Evolutionary conservation across 805 yeast species (phyloP), one percentile per base, ranked within the genome.

Genomic region (Candida ortonii): DNA sequence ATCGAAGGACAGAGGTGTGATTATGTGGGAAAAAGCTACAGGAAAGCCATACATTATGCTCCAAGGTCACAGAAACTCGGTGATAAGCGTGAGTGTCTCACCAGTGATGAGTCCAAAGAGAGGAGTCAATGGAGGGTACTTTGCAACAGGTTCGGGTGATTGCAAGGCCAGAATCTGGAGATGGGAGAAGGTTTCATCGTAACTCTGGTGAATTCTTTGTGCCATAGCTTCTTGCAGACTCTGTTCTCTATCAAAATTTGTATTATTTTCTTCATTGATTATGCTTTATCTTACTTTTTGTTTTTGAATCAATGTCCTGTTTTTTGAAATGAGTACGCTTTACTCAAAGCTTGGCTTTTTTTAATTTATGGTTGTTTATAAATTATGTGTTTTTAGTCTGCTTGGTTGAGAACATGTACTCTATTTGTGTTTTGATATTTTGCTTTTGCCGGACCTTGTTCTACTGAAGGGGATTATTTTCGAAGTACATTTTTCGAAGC

Each of bases 111-210:
- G 70, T 39, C 44, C 59, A 12, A 52, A 50, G 36, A 39, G 55
- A 36, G 71, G 73, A 42, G 83, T 81, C 30, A 73, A 73, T 43
- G 80, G 77, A 46, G 90, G 94, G 30, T 80, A 86, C 51, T 93
- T 90, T 69, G 97, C 97, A 36, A 89, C 97, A 10, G 97, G 97
- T 38, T 76, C 87, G 63, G 98, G 97, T 60, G 97, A 90, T 65
- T 90, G 95, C 64, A 85, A 89, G 59, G 97, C 97, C 25, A 78
- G 96, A 64, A 84, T 90, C 55, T 90, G 98, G 98, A 77, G 83
- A 61, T 87, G 87, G 83, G 78, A 77, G 50, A 71, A 46, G 32
- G 42, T 53, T 19, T 38, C 56, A 14, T 44, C 48, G 11, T 39
- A 33, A 33, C n/a, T n/a, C n/a, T n/a, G n/a, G n/a, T n/a, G n/a